Evolutionary conservation across 352 stramenopile genomes (phyloP).

Genomic region (Pythium brassicae): DNA sequence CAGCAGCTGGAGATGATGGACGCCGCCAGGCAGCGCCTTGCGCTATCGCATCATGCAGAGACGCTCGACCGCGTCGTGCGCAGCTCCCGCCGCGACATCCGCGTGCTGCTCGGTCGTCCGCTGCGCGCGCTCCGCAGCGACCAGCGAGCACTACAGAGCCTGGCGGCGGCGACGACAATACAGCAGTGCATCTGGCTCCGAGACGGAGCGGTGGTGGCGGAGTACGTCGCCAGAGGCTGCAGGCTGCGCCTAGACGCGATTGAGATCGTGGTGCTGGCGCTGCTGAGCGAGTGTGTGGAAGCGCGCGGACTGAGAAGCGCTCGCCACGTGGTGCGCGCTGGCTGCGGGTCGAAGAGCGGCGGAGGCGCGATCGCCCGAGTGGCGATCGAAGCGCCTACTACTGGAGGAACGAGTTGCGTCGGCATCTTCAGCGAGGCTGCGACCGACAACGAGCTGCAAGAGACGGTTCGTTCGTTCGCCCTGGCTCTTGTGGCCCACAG

Average conservation of each 20-base stretch:
- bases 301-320: conserved; percentile 2
- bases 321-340: neutral
- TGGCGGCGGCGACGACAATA: neutral
- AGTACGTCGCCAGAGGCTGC: neutral
- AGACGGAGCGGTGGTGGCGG: conserved; percentile 1
- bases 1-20: conserved; percentile 20
- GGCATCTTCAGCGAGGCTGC: neutral
- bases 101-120: conserved; percentile 26
- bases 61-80: conserved; percentile 29
- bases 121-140: conserved; percentile 3
- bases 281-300: conserved; percentile 7
- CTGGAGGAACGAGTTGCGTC: neutral
- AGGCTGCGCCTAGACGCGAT: neutral
- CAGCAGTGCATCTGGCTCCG: conserved; percentile 8
- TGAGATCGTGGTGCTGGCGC: conserved; percentile 7
- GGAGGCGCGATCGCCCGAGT: neutral
- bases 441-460: conserved; percentile 7
- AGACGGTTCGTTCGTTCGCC: conserved; percentile 5
- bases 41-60: conserved; percentile 25
- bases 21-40: conserved; percentile 28
- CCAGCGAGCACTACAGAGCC: neutral
- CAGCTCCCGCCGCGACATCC: conserved; percentile 14
- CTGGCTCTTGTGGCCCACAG: too few species aligned
- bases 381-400: conserved; percentile 1
- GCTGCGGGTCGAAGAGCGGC: neutral